Conservation (phyloP, 2,329 filamentous ascomycete species). For the Alternaria incomplexa region DNA sequence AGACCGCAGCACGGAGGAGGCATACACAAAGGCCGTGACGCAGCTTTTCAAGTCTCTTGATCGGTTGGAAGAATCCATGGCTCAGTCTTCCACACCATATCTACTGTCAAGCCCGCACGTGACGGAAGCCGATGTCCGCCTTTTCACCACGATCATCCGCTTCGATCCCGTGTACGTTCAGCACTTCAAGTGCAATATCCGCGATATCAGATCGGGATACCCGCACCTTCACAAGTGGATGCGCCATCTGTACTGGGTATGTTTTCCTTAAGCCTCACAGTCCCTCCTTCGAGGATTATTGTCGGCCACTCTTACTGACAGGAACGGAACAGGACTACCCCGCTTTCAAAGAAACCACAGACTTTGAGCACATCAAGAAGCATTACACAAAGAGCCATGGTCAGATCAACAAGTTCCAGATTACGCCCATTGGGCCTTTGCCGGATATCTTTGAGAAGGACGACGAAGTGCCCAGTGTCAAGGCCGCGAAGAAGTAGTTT, state of each 20-base stretch:
- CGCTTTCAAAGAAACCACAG: conserved; percentile 81
- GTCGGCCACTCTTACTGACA: neutral
- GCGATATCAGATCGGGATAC: conserved; percentile 84
- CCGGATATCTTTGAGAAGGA: conserved; percentile 80
- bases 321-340: conserved; percentile 57
- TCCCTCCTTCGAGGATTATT: neutral
- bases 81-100: conserved; percentile 52
- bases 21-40: conserved; percentile 55
- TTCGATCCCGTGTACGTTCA: conserved; percentile 64
- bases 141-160: conserved; percentile 66
- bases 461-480: conserved; percentile 73
- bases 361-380: conserved; percentile 95
- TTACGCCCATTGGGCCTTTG: conserved; percentile 84
- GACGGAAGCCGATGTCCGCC: conserved; percentile 59
- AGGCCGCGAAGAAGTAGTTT: conserved; percentile 24
- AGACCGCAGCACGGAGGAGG: conserved; percentile 51
- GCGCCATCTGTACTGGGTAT: conserved; percentile 78
- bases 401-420: conserved; percentile 70
- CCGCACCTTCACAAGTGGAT: conserved; percentile 82
- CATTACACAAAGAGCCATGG: conserved; percentile 71
- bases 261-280: neutral
- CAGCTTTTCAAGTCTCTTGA: conserved; percentile 58
- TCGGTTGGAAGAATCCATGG: conserved; percentile 53
- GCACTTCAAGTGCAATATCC: conserved; percentile 79
- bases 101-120: conserved; percentile 53